Evolutionary conservation across 2,329 filamentous ascomycete genomes (phyloP).

Genomic region (Aspergillus costaricaensis): DNA sequence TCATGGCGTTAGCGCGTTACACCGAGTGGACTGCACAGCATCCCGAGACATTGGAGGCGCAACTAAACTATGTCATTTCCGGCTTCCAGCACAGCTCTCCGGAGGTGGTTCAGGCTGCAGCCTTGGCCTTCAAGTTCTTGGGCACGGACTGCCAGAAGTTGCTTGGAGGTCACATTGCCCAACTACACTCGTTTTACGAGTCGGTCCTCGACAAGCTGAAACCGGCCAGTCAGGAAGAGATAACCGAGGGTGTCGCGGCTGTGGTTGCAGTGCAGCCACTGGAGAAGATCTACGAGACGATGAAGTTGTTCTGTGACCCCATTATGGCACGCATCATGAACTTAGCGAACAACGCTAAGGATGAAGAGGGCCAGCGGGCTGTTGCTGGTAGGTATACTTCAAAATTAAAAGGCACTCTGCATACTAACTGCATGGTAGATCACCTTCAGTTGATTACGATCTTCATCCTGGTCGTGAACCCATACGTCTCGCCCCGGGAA

Average conservation of each 20-base stretch:
- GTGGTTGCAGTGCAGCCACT: constrained; percentile 85
- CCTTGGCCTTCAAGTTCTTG: constrained; percentile 94
- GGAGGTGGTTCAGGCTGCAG: constrained; percentile 88
- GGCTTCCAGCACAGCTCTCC: constrained; percentile 86
- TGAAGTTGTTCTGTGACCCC: constrained; percentile 93
- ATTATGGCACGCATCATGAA: constrained; percentile 81
- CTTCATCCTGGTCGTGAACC: constrained; percentile 77
- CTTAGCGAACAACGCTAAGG: constrained; percentile 80
- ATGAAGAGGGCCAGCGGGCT: constrained; percentile 79
- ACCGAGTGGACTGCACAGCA: constrained; percentile 97
- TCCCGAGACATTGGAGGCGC: constrained; percentile 85
- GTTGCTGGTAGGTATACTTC: constrained; percentile 65
- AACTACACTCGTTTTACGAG: constrained; percentile 91
- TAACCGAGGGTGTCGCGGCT: constrained; percentile 91
- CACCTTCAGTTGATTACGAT: constrained; percentile 89
- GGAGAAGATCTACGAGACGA: constrained; percentile 75
- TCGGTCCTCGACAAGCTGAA: constrained; percentile 84
- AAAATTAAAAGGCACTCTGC: not conserved
- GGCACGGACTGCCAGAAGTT: constrained; percentile 91
- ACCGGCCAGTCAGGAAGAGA: constrained; percentile 84
- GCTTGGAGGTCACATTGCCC: constrained; percentile 77
- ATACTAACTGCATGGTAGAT: constrained; percentile 54
- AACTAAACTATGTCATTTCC: constrained; percentile 93
- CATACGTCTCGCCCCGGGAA: constrained; percentile 69
- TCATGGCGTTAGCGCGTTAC: constrained; percentile 95